These are phyloP conservation scores for Ilyonectria robusta DNA, from an alignment of 2,329 filamentous ascomycete genomes.

Conservation along the genomic window DNA sequence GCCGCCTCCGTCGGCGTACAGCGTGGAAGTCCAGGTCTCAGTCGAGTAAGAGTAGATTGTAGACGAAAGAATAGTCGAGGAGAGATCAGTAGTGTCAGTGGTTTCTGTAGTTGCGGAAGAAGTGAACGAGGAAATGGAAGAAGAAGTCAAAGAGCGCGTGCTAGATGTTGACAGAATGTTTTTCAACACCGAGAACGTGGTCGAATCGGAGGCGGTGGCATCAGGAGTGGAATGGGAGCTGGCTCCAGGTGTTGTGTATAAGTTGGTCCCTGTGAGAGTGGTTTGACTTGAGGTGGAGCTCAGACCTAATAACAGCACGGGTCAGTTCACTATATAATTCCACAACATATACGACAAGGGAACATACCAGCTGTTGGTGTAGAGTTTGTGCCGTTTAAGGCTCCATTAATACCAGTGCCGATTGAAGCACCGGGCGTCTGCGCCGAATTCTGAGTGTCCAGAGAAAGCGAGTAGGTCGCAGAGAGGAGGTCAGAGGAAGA, in stretches of 20 bases:
- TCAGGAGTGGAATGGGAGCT: slow-evolving; percentile 36
- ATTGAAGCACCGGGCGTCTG: slow-evolving; percentile 37
- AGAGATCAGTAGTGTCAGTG: slow-evolving; percentile 28
- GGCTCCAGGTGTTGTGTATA: slow-evolving; percentile 32
- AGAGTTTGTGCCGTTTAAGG: slow-evolving; percentile 31
- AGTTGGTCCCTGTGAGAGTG: slow-evolving; percentile 37
- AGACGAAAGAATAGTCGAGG: slow-evolving; percentile 38
- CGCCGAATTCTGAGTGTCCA: slow-evolving; percentile 28
- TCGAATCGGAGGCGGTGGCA: slow-evolving; percentile 24
- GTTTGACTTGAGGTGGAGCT: slow-evolving; percentile 36
- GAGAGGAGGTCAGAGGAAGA: slow-evolving; percentile 17
- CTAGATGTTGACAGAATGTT: slow-evolving; percentile 33
- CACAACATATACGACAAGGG: slow-evolving; percentile 19
- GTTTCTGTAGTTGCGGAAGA: slow-evolving; percentile 34
- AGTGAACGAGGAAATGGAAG: too few relatives aligned
- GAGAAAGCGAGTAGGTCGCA: slow-evolving; percentile 17
- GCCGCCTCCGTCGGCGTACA: slow-evolving; percentile 35
- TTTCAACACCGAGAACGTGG: slow-evolving; percentile 24
- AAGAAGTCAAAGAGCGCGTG: not conserved
- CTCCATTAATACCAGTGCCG: slow-evolving; percentile 32
- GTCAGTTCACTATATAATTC: not conserved
- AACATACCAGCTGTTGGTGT: slow-evolving; percentile 42
- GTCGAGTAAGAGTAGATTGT: slow-evolving; percentile 45
- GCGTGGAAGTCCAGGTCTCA: slow-evolving; percentile 43
- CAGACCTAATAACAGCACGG: slow-evolving; percentile 9